Base-by-base conservation (phyloP, 1,284 basidiomycete species). In the Papiliotrema laurentii region DNA sequence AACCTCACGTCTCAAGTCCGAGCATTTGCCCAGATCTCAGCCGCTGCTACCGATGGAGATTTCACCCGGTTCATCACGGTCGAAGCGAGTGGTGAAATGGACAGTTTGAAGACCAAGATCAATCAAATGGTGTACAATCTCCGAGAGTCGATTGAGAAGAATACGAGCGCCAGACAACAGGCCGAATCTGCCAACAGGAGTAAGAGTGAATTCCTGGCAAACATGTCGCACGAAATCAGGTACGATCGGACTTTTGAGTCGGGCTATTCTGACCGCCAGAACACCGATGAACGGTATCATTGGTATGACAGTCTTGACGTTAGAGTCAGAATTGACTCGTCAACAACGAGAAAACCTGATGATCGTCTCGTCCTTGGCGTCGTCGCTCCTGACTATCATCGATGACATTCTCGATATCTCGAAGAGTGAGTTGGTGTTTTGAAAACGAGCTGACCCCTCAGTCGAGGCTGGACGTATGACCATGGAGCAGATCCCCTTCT, bases 211-310 rank as follows among this genome's bases (percentile, higher is more conserved):
- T 98, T 99, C 78, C 80, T 96, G 77, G 91, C 92, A 7, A 96
- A 96, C 64, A 96, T 94, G 89, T 87, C 84, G n/a, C 89, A 94
- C 72, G 90, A 93, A 74, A 94, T 94, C 68, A 78, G 89, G 87
- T 87, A 54, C 14, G 84, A 21, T 40, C 13, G 43, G 10, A 11
- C 49, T 16, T 22, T 5, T 35, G 26, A 4, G 33, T n/a, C 19
- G 44, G 16, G 45, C 24, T 40, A 14, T 7, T 33, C 28, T 42
- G 34, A 55, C 38, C n/a, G 39, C 40, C 58, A 89, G 90, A 67
- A 97, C 93, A 24, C 92, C 93, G 0, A 97, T 97, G 93, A 97
- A 97, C 70, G 92, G 94, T 66, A 98, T 99, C 75, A 98, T 99
- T 60, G 94, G 73, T 50, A 96, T 99, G 92, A 99, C 96, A 0